Evolutionary conservation across 2,329 filamentous ascomycete genomes (phyloP).

Genomic region (Cladosporium sp.): DNA sequence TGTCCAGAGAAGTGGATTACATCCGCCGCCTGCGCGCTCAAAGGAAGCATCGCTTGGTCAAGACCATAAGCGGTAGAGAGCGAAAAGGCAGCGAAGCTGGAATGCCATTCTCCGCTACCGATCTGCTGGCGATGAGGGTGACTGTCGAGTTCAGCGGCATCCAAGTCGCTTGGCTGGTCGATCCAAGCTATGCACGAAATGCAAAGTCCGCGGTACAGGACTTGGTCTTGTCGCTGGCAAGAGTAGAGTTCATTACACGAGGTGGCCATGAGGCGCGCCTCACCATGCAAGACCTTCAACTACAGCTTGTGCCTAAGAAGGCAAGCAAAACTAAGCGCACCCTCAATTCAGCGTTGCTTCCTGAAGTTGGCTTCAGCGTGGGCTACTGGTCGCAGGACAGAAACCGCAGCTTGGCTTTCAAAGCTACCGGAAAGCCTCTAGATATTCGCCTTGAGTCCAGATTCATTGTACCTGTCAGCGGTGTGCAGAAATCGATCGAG

Average conservation of each 20-base stretch:
- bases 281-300: slow-evolving; percentile 77
- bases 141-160: slow-evolving; percentile 73
- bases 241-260: slow-evolving; percentile 78
- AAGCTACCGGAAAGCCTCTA: slow-evolving; percentile 89
- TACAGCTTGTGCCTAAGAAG: slow-evolving; percentile 80
- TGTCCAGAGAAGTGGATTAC: slow-evolving; percentile 82
- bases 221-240: slow-evolving; percentile 75
- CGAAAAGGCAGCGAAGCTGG: slow-evolving; percentile 6
- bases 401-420: slow-evolving; percentile 77
- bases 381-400: slow-evolving; percentile 64
- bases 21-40: slow-evolving; percentile 72
- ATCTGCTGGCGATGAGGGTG: slow-evolving; percentile 66
- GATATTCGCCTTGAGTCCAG: slow-evolving; percentile 84
- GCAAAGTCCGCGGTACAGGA: slow-evolving; percentile 52
- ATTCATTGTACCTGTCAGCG: slow-evolving; percentile 81
- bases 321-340: slow-evolving; percentile 66
- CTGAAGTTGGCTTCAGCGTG: slow-evolving; percentile 90
- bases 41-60: slow-evolving; percentile 39
- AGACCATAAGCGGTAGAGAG: slow-evolving; percentile 23
- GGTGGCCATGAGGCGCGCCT: slow-evolving; percentile 81
- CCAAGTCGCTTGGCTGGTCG: slow-evolving; percentile 78
- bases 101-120: slow-evolving; percentile 50
- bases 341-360: slow-evolving; percentile 83
- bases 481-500: slow-evolving; percentile 75
- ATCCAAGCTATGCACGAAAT: slow-evolving; percentile 44